A percentile compares a stretch with the other conserved stretches of the same genome.
phyloP scores from a whole-genome alignment of 768 basidiomycete genomes.

The Coprinopsis cinerea region DNA sequence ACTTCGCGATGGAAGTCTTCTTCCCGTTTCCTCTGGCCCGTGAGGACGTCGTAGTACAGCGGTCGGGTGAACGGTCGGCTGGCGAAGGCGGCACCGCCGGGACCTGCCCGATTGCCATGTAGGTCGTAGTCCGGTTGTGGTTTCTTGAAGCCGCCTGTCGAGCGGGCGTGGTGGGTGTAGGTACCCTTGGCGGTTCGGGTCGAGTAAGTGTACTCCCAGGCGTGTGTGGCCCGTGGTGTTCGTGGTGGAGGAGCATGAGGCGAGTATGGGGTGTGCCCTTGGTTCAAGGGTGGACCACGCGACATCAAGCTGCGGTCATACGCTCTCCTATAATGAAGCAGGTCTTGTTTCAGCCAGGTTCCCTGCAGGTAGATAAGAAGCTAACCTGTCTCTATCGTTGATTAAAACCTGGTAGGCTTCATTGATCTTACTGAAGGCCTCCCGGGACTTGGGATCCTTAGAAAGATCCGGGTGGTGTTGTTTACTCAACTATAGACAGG shows the following conservation, averaged over 20 bases:
- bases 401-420: constrained; percentile 41
- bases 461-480: constrained; percentile 45
- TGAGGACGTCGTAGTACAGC: constrained; percentile 9
- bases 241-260: constrained; percentile 22
- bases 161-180: constrained; percentile 12
- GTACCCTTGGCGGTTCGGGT: constrained; percentile 7
- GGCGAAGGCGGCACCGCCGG: constrained; percentile 4
- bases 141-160: constrained; percentile 15
- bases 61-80: constrained; percentile 13
- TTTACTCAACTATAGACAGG: constrained; percentile 34
- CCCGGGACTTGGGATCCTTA: constrained; percentile 32
- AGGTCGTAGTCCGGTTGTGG: constrained; percentile 20
- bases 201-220: constrained; percentile 29
- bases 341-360: neutral
- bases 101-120: constrained; percentile 17
- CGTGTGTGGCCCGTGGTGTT: constrained; percentile 31
- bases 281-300: constrained; percentile 16
- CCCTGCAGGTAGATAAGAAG: neutral
- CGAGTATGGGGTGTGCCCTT: constrained; percentile 16
- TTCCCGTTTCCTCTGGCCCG: constrained; percentile 8
- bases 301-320: constrained; percentile 39
- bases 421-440: constrained; percentile 33
- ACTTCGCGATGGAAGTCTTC: constrained; percentile 15
- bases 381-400: constrained; percentile 39
- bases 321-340: constrained; percentile 29